Evolutionary conservation across 2,329 filamentous ascomycete species (phyloP).

Genomic region (Rhinocladiella mackenziei): DNA sequence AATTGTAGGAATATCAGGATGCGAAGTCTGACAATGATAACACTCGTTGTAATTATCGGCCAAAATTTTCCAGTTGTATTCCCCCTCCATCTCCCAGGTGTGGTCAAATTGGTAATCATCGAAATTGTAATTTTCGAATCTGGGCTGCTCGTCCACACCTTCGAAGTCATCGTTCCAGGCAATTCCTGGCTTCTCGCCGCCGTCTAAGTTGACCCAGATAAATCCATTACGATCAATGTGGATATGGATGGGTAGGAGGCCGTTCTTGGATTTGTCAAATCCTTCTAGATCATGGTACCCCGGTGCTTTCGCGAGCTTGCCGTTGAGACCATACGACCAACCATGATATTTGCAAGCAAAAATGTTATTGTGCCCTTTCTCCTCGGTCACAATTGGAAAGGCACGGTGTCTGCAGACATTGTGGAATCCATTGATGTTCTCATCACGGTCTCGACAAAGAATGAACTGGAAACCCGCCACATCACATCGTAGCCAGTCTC

Average conservation of each 20-base stretch:
- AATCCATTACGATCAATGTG: slow-evolving; percentile 24
- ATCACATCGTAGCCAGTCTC: slow-evolving; percentile 35
- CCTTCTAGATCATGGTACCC: slow-evolving; percentile 54
- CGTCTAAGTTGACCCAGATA: slow-evolving; percentile 28
- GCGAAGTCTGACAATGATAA: slow-evolving; percentile 57
- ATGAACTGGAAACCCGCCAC: slow-evolving; percentile 53
- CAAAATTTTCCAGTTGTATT: slow-evolving; percentile 30
- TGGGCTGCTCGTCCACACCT: slow-evolving; percentile 43
- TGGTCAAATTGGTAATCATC: slow-evolving; percentile 50
- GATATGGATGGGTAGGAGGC: slow-evolving; percentile 42
- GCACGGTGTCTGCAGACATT: slow-evolving; percentile 61
- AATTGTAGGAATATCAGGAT: slow-evolving; percentile 52
- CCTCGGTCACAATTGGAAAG: slow-evolving; percentile 47
- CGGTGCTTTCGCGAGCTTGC: slow-evolving; percentile 58
- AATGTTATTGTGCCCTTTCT: slow-evolving; percentile 35
- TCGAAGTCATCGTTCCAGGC: slow-evolving; percentile 26
- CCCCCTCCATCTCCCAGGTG: slow-evolving; percentile 21
- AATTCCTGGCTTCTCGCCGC: slow-evolving; percentile 15
- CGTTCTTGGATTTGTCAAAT: slow-evolving; percentile 56
- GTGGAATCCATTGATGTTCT: slow-evolving; percentile 57
- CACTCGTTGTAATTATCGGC: slow-evolving; percentile 38
- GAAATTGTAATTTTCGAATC: slow-evolving; percentile 52
- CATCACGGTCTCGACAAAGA: slow-evolving; percentile 48
- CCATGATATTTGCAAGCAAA: slow-evolving; percentile 61
- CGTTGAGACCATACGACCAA: slow-evolving; percentile 59